These are phyloP conservation scores for Lasiosphaeria hispida DNA, from an alignment of 495 filamentous ascomycete genomes.

Conservation along the genomic window DNA sequence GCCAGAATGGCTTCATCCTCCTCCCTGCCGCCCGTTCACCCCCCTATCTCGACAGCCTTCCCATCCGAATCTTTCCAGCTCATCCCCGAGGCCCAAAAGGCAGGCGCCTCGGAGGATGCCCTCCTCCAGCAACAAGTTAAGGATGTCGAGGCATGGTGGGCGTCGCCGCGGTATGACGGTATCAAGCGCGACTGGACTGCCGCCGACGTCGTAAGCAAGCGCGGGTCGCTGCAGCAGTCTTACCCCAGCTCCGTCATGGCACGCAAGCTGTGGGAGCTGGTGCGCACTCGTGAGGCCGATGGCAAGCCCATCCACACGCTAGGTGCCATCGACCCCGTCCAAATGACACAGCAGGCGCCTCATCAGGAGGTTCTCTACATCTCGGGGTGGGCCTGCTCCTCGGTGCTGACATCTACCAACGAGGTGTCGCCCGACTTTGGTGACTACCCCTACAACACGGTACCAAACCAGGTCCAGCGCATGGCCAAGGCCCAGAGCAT, in stretches of 20 bases:
- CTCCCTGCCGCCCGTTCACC: constrained; percentile 26
- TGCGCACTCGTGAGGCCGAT: constrained; percentile 69
- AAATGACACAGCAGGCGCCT: constrained; percentile 97
- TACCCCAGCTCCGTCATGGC: constrained; percentile 94
- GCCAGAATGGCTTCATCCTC: constrained; percentile 26
- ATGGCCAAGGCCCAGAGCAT: constrained; percentile 94
- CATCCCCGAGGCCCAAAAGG: constrained; percentile 67
- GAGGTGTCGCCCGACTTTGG: constrained; percentile 97
- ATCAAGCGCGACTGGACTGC: constrained; percentile 91
- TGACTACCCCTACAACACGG: constrained; percentile 98
- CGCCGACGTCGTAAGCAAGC: constrained; percentile 86
- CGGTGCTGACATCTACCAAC: constrained; percentile 86
- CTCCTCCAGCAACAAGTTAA: constrained; percentile 76
- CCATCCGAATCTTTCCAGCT: constrained; percentile 77
- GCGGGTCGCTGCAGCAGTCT: constrained; percentile 77
- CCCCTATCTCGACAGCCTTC: constrained; percentile 52
- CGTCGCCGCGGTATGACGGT: constrained; percentile 73
- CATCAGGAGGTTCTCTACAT: constrained; percentile 96
- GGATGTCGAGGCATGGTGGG: constrained; percentile 87
- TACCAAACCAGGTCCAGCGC: constrained; percentile 95
- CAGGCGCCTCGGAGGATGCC: constrained; percentile 74
- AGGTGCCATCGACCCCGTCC: constrained; percentile 95
- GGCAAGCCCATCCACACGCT: constrained; percentile 91
- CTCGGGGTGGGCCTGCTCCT: constrained; percentile 95
- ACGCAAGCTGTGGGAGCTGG: constrained; percentile 84